Evolutionary conservation across 2,329 filamentous ascomycete genomes (phyloP), one percentile per base, ranked within the genome.

Genomic region (Dichotomopilus funicola): DNA sequence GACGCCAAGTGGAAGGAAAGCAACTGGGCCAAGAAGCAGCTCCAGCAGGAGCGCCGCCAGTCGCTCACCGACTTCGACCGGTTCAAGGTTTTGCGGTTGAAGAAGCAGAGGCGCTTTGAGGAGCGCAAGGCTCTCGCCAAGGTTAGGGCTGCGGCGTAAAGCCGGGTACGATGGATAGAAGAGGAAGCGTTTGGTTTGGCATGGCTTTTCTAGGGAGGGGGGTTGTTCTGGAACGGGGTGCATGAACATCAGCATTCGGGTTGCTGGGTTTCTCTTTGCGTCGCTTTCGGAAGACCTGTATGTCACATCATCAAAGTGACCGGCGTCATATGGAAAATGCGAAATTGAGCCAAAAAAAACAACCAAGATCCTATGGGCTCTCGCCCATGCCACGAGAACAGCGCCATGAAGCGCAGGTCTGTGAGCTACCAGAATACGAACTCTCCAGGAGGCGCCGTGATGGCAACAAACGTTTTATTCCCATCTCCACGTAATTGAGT

Each of bases 51-150:
- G 77, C 88, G 89, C 80, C 88, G 94, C 82, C 88, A 87, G 80
- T 84, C 85, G 71, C 82, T 99, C 67, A 95, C 87, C 78, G 94
- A 99, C 84, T 99, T 99, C 74, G 94, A 99, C 83, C 88, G 94
- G 77, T 99, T 97, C 90, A 96, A 99, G 89, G 94, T 97, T 71
- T 83, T 97, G 85, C 87, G 92, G 78, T 83, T 97, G 79, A 95
- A 92, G 88, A 99, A 99, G 87, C 91, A 96, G 87, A 89, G 91
- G 76, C 89, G 91, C 75, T 97, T 95, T 80, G 91, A 96, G 83
- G 87, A 96, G 78, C 88, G 88, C 80, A 97, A 96, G 88, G 87
- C 89, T 71, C 82, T 95, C 73, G 89, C 91, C 74, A 95, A 96
- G 85, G 80, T 95, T 78, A 88, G 88, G 81, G 86, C 88, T 70